Evolutionary conservation across 1,284 basidiomycete species (phyloP).

Genomic region (Ustilago tritici): DNA sequence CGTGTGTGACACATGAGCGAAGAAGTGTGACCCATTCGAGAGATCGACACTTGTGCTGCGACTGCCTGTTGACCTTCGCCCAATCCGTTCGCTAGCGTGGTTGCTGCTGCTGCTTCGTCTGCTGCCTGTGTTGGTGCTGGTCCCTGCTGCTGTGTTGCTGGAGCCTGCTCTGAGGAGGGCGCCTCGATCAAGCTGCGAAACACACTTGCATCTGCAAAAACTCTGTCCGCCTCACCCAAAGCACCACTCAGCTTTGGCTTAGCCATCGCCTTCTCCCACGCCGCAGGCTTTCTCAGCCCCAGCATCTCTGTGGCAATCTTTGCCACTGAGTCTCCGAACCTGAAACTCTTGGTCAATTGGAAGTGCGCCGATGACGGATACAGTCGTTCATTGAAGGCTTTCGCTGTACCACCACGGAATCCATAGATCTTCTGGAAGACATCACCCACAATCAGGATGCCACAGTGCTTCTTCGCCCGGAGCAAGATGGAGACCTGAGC

Average conservation of each 20-base stretch:
- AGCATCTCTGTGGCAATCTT: slow-evolving; percentile 56
- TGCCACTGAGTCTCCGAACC: slow-evolving; percentile 60
- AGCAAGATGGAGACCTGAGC: slow-evolving; percentile 61
- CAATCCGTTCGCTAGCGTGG: not conserved
- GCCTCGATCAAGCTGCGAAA: slow-evolving; percentile 20
- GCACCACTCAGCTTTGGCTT: slow-evolving; percentile 46
- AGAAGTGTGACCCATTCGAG: slow-evolving; percentile 19
- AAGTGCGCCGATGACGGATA: slow-evolving; percentile 56
- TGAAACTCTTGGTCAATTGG: slow-evolving; percentile 62
- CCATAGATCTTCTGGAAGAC: slow-evolving; percentile 66
- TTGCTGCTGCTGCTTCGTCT: slow-evolving; percentile 2
- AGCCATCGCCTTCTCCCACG: slow-evolving; percentile 43
- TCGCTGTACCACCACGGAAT: slow-evolving; percentile 62
- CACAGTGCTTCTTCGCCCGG: slow-evolving; percentile 55
- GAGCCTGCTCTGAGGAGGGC: not conserved
- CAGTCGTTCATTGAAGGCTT: slow-evolving; percentile 59
- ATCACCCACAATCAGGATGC: slow-evolving; percentile 64
- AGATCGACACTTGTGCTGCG: slow-evolving; percentile 29
- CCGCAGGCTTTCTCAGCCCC: slow-evolving; percentile 52
- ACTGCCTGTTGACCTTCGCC: slow-evolving; percentile 36
- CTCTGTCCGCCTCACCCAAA: slow-evolving; percentile 37
- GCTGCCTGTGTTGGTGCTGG: not conserved
- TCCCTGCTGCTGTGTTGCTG: slow-evolving; percentile 6
- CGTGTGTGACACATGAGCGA: slow-evolving; percentile 50
- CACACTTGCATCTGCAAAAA: slow-evolving; percentile 43